Conservation (phyloP, 2,329 filamentous ascomycete species). For the Diaporthe destruens region DNA sequence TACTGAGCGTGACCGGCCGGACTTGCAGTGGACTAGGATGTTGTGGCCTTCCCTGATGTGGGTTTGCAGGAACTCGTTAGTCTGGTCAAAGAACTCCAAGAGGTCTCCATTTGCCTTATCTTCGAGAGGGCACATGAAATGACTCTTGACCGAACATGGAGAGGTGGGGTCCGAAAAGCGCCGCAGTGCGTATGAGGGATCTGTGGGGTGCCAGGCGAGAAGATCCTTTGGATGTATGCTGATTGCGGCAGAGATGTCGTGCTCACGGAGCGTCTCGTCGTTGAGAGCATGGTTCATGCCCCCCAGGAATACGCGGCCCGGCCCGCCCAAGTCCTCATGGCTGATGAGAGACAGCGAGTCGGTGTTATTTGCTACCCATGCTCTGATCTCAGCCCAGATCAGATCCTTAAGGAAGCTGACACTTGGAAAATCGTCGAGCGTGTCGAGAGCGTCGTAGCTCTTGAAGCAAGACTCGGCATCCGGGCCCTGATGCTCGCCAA, state of each 20-base stretch:
- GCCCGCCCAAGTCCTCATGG: conserved; percentile 22
- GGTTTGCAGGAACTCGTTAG: conserved; percentile 1
- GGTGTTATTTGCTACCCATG: conserved; percentile 33
- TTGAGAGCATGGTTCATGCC: conserved; percentile 36
- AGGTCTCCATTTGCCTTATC: conserved; percentile 31
- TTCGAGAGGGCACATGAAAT: conserved; percentile 23
- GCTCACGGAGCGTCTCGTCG: conserved; percentile 24
- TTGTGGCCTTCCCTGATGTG: conserved; percentile 11
- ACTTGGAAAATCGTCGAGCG: conserved; percentile 4
- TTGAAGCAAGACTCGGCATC: conserved; percentile 33
- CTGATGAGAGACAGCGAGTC: conserved; percentile 25
- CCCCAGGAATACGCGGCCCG: conserved; percentile 29
- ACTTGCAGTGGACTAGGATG: conserved; percentile 35
- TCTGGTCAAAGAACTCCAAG: conserved; percentile 15
- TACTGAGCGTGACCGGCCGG: conserved; percentile 29
- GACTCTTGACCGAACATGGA: conserved; percentile 19
- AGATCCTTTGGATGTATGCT: conserved; percentile 32
- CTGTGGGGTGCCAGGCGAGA: conserved; percentile 34
- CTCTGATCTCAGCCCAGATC: conserved; percentile 27
- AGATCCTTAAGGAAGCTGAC: conserved; percentile 29
- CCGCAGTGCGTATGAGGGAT: conserved; percentile 30
- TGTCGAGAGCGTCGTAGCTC: conserved; percentile 32
- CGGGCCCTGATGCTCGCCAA: background rate
- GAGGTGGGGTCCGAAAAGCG: conserved; percentile 15
- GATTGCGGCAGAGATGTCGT: conserved; percentile 30